Evolutionary conservation across 352 stramenopile species (phyloP), one percentile per base, ranked within the genome.

Genomic region (Hyaloperonospora brassicae): DNA sequence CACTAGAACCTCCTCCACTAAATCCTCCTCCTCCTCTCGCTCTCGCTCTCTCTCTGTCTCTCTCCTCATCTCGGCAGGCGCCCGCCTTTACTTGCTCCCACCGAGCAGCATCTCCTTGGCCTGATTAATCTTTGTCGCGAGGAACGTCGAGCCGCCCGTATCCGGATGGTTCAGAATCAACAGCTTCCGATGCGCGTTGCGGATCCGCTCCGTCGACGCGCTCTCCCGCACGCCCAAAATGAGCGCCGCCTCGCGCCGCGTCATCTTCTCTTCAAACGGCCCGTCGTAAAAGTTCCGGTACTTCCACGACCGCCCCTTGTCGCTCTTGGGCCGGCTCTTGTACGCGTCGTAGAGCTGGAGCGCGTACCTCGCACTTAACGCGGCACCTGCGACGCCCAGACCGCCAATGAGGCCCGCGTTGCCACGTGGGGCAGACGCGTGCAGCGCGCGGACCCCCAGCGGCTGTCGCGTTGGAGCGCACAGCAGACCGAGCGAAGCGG

Each of bases 221-320:
- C 84, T 97, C 75, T 98, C 95, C n/a, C 87, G 78, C 36, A 99
- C 95, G 45, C 97, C 97, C 27, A 99, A 70, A 69, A 99, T 99
- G 35, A 99, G 74, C 17, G 97, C 96, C n/a, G 97, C 97, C 72
- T 99, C 97, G 30, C 96, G 84, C 5, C 91, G 79, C 41, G 96
- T 98, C 97, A 99, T 99, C 64, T 97, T 97, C 12, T 98, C 93
- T 64, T 99, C 97, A 68, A 99, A 99, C 25, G 95, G 95, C 0
- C 93, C 93, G 64, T 98, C 87, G 73, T 98, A 97, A 56, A 96
- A 95, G 64, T 93, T 93, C 59, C 80, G 80, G 64, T 86, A 88
- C 66, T 76, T 87, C 78, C 70, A 86, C 48, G 63, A 68, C 57
- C 71, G 87, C 52, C 61, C 43, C 49, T 72, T 66, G 45, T 84